Conservation (phyloP, 345 rosid genomes). For the Orychophragmus violaceus region DNA sequence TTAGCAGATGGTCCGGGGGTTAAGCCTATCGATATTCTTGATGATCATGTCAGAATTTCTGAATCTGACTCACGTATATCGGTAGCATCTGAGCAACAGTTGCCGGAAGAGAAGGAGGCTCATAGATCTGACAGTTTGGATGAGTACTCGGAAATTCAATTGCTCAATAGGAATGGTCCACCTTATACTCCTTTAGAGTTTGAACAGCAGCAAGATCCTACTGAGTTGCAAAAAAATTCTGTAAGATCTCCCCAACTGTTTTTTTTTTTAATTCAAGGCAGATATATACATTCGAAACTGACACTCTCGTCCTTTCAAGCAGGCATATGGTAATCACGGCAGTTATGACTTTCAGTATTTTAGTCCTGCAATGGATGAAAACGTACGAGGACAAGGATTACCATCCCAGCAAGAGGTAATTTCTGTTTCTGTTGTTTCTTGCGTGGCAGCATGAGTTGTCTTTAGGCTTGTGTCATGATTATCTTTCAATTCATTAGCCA, state of each 20-base stretch:
- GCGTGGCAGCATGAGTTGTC: neutral
- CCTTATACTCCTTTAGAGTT: conserved; percentile 51
- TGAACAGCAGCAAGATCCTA: conserved; percentile 56
- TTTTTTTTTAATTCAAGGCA: neutral
- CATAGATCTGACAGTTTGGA: neutral
- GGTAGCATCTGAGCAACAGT: neutral
- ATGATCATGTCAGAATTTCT: neutral
- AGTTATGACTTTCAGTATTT: neutral
- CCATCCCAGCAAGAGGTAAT: conserved; percentile 72
- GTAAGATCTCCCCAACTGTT: conserved; percentile 38
- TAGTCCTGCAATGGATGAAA: neutral
- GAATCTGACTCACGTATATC: neutral
- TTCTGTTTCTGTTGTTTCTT: conserved; percentile 9
- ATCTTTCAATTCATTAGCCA: neutral
- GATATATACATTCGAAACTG: neutral
- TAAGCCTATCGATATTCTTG: neutral
- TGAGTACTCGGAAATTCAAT: neutral
- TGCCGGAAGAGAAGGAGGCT: neutral
- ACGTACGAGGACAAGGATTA: conserved; percentile 3
- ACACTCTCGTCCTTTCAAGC: neutral
- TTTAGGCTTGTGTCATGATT: neutral
- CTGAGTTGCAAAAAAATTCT: conserved; percentile 46
- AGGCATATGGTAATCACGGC: neutral
- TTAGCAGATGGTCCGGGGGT: neutral
- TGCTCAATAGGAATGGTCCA: conserved; percentile 30